Evolutionary conservation across 169 alveolate genomes (phyloP).

Genomic region (Besnoitia besnoiti): DNA sequence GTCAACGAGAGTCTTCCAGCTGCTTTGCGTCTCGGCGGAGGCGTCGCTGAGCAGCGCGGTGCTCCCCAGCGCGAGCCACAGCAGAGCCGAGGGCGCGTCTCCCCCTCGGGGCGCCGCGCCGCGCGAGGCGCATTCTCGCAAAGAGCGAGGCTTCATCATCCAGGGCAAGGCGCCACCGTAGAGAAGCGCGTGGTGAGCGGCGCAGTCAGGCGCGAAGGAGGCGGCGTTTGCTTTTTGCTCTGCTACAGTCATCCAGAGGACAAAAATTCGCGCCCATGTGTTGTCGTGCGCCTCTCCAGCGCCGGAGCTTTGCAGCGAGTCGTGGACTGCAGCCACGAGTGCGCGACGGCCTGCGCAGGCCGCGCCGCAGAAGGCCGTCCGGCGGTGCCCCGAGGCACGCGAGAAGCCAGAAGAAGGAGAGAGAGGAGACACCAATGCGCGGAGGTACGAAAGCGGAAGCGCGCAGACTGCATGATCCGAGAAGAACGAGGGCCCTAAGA

Average conservation of each 20-base stretch:
- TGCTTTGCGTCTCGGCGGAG: not conserved
- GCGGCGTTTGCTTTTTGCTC: not conserved
- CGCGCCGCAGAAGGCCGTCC: not conserved
- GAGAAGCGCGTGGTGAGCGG: not conserved
- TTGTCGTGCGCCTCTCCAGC: not conserved
- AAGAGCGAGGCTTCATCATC: not conserved
- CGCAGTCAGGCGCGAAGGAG: not conserved
- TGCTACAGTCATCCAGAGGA: not conserved
- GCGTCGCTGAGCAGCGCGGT: not conserved
- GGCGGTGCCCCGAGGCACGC: not conserved
- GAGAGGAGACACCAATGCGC: not conserved
- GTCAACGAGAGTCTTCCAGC: not conserved
- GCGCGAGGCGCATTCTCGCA: not conserved
- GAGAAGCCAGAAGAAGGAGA: not conserved
- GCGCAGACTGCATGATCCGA: no score
- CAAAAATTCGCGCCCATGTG: not conserved
- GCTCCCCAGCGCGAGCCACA: slow-evolving; percentile 8
- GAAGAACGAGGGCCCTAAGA: not conserved
- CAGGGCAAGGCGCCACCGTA: not conserved
- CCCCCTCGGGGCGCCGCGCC: not conserved
- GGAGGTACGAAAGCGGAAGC: not conserved
- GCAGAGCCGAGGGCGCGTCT: not conserved
- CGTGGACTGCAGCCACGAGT: not conserved
- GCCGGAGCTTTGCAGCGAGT: not conserved
- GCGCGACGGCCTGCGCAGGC: not conserved